Base-by-base conservation (phyloP, 805 yeast genomes). In the Naumovozyma baii region DNA sequence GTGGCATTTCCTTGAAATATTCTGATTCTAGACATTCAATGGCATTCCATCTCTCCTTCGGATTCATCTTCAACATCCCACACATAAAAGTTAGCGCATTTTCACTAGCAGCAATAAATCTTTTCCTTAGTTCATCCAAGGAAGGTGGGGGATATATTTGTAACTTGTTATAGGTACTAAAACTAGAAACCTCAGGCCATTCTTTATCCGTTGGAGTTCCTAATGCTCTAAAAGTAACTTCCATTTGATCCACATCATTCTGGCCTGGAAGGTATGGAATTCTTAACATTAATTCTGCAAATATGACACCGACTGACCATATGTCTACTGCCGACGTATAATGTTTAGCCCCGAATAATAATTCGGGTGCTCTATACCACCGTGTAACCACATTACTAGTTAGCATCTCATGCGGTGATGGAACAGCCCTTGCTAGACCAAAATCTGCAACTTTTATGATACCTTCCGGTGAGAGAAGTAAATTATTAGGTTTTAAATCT, bases 281-380 rank as follows among this genome's bases (percentile, higher is more conserved):
- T 55, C 99, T 70, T 48, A 92, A 68, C 96, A 92, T 86, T 50
- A 92, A 64, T 54, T 92, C 99, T 0, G 97, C 97, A 66, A 92
- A 92, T 2, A 92, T 90, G 29, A 87, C 76, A 1, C 99, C 99
- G 4, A 88, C 83, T 0, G 97, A 90, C 99, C 99, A 92, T 10
- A 87, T 67, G 62, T 92, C 99, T 3, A 92, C 74, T 0, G 94
- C 94, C 2, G 80, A 80, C 0, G 95, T 81, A 54, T 92, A 92
- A 59, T 86, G 92, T 36, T 80, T 72, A 0, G 96, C 82, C 1
- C 96, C 96, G 45, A 90, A 76, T 18, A 92, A 64, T 35, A 92
- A 66, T 54, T 92, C 99, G 0, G 99, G 99, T 0, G 97, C 95
- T 40, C 97, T 68, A 61, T 92, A 92, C 99, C 99, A 92, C 44